Percentiles rank a stretch among this genome's conserved stretches.
Evolutionary conservation across 2,329 filamentous ascomycete genomes (phyloP).

Genomic region (Fusarium citri): DNA sequence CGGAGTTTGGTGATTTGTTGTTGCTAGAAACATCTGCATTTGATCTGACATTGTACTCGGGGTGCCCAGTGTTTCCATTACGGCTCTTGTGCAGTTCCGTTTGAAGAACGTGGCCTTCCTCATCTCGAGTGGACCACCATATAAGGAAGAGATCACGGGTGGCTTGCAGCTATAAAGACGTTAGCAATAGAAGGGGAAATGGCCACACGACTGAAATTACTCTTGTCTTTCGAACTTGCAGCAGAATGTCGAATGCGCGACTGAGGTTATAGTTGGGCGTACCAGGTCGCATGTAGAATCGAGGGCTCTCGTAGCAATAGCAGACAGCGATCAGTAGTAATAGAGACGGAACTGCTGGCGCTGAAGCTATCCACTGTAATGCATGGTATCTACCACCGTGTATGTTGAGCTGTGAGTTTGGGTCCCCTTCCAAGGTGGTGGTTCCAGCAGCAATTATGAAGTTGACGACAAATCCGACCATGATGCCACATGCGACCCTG

Average conservation of each 20-base stretch:
- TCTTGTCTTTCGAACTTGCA: constrained; percentile 49
- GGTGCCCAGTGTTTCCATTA: background rate
- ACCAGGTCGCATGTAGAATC: constrained; percentile 53
- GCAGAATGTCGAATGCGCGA: constrained; percentile 50
- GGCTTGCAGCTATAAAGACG: constrained; percentile 49
- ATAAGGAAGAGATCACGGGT: constrained; percentile 54
- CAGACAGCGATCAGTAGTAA: constrained; percentile 50
- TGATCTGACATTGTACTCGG: background rate
- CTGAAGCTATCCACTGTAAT: constrained; percentile 51
- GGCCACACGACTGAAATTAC: background rate
- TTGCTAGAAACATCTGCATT: no score
- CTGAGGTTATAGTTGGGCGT: constrained; percentile 50
- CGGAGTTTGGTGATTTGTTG: background rate
- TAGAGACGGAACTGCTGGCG: constrained; percentile 51
- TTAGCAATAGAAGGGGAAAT: background rate
- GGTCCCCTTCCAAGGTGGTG: constrained; percentile 1
- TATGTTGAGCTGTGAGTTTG: background rate
- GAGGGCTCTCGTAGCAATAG: constrained; percentile 56
- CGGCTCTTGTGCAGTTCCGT: background rate
- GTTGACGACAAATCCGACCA: constrained; percentile 42
- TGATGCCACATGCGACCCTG: constrained; percentile 44
- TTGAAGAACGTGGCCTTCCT: background rate
- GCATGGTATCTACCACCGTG: constrained; percentile 22
- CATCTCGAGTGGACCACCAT: constrained; percentile 27
- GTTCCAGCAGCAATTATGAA: constrained; percentile 27